phyloP scores from a whole-genome alignment of 306 rosid genomes.

The Carpinus fangiana region DNA sequence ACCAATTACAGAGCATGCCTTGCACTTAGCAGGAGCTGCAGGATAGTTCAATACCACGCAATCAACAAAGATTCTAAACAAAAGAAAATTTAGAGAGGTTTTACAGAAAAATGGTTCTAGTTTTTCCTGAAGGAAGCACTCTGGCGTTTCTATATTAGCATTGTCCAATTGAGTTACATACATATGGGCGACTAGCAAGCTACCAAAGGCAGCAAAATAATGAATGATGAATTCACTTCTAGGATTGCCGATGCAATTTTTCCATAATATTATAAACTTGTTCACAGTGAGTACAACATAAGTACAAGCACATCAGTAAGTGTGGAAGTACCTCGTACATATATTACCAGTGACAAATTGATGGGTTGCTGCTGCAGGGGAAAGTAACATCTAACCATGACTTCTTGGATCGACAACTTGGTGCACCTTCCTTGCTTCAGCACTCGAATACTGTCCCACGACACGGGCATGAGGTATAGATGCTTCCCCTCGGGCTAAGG shows the following conservation, averaged over 20 bases:
- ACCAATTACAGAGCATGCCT: not conserved
- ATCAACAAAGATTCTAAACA: not conserved
- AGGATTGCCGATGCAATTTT: not conserved
- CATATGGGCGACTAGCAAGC: not conserved
- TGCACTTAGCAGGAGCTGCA: not conserved
- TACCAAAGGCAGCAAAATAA: not conserved
- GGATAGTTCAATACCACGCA: not conserved
- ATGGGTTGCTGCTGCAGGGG: slow-evolving; percentile 14
- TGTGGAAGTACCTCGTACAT: slow-evolving; percentile 25
- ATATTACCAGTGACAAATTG: slow-evolving; percentile 25
- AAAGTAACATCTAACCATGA: slow-evolving; percentile 61
- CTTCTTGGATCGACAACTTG: slow-evolving; percentile 89
- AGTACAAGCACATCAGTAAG: slow-evolving; percentile 16
- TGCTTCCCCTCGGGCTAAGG: slow-evolving; percentile 74
- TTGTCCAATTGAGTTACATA: not conserved
- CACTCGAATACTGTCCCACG: slow-evolving; percentile 77
- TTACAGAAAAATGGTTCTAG: not conserved
- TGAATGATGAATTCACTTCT: not conserved
- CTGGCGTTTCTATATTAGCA: not conserved
- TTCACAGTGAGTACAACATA: not conserved
- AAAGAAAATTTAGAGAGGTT: not conserved
- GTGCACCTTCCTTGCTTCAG: slow-evolving; percentile 88
- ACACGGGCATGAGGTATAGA: slow-evolving; percentile 88
- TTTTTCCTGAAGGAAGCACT: not conserved
- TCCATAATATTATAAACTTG: slow-evolving; percentile 16